Evolutionary conservation across 2,329 filamentous ascomycete genomes (phyloP).

Genomic region (Colletotrichum sidae): DNA sequence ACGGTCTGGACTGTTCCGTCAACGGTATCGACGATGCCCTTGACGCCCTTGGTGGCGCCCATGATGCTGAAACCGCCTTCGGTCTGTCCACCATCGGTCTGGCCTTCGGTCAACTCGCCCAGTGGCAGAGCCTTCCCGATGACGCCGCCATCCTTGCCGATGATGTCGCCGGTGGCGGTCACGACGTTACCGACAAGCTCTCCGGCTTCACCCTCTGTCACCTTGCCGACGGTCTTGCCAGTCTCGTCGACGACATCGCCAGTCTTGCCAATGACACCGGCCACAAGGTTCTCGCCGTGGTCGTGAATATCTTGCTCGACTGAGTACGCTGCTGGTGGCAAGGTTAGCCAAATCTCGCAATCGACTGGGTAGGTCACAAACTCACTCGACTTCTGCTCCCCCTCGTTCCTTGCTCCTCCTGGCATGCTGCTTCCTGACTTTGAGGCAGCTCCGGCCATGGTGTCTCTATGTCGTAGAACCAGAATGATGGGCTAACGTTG

Average conservation of each 20-base stretch:
- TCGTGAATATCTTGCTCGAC: conserved; percentile 37
- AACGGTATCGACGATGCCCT: conserved; percentile 38
- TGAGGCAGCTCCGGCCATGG: conserved; percentile 35
- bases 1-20: conserved; percentile 42
- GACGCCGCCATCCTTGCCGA: conserved; percentile 52
- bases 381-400: conserved; percentile 47
- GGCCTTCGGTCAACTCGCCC: conserved; percentile 54
- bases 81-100: conserved; percentile 50
- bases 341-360: neutral
- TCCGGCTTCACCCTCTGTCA: conserved; percentile 54
- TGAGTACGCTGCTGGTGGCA: conserved; percentile 18
- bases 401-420: conserved; percentile 47
- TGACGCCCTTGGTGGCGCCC: conserved; percentile 44
- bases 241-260: conserved; percentile 59
- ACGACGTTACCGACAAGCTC: conserved; percentile 56
- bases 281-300: conserved; percentile 50
- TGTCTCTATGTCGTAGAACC: conserved; percentile 14
- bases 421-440: conserved; percentile 40
- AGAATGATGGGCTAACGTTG: conserved; percentile 37
- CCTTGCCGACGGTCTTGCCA: conserved; percentile 56
- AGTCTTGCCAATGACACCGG: conserved; percentile 55
- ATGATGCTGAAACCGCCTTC: conserved; percentile 45
- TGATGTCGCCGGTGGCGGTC: conserved; percentile 49
- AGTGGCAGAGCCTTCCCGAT: conserved; percentile 53
- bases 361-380: conserved; percentile 3